Conservation (phyloP, 495 filamentous ascomycete species). For the Trichoderma parareesei region DNA sequence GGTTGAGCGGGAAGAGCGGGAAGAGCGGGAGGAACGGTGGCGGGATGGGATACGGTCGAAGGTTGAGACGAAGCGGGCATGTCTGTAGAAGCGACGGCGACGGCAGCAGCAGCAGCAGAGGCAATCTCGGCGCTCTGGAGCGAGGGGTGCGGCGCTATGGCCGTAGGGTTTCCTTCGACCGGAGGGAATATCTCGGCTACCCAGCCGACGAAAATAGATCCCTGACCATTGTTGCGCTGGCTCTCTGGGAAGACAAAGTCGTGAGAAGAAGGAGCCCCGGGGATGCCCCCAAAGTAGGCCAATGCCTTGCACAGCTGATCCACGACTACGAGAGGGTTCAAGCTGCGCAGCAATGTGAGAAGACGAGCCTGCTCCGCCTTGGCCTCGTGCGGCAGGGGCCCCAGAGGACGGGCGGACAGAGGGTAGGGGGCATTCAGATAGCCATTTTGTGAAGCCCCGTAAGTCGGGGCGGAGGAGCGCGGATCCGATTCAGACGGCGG, state of each 20-base stretch:
- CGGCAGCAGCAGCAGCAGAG: neutral
- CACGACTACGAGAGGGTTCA: constrained; percentile 44
- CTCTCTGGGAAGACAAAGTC: constrained; percentile 46
- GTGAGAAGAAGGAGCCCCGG: constrained; percentile 43
- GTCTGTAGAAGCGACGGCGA: neutral
- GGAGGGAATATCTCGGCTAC: constrained; percentile 48
- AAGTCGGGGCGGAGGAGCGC: constrained; percentile 1
- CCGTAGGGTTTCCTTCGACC: neutral
- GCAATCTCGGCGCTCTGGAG: neutral
- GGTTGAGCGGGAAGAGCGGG: neutral
- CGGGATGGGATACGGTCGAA: neutral
- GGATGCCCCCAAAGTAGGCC: constrained; percentile 50
- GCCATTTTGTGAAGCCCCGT: constrained; percentile 1
- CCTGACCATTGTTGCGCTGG: constrained; percentile 44
- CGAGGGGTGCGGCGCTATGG: neutral
- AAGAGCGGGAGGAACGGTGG: neutral
- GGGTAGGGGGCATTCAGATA: neutral
- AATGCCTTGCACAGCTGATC: constrained; percentile 51
- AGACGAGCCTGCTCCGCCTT: constrained; percentile 48
- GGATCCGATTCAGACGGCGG: constrained; percentile 18
- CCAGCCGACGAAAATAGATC: constrained; percentile 50
- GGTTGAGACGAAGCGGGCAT: neutral
- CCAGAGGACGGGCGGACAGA: constrained; percentile 15
- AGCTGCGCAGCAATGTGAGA: constrained; percentile 42
- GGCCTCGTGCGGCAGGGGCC: constrained; percentile 38